Evolutionary conservation across 345 rosid species (phyloP), one percentile per base, ranked within the genome.

Genomic region (Citrus inodora): DNA sequence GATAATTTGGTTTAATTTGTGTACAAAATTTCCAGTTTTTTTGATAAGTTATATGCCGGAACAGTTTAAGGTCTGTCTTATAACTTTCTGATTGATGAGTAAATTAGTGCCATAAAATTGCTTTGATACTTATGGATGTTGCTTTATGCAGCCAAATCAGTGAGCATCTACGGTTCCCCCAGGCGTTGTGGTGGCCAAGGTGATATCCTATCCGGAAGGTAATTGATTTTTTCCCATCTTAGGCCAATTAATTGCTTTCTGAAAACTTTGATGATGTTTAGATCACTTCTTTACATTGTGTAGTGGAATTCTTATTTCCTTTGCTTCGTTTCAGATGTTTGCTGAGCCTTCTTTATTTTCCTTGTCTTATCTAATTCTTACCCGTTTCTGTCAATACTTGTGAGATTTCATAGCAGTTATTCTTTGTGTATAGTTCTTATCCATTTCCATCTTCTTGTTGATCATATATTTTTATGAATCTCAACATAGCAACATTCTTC

Each of bases 171-270:
- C 79, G 95, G 98, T 73, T 94, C 98, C 0, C 97, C 97, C 70
- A 85, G 98, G 81, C 97, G 97, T 25, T 96, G 97, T 74, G 99
- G 98, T 70, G 98, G 98, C 71, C 99, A 96, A 80, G 99, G 98
- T 27, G 98, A 96, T 81, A 92, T 96, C 75, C 99, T 94, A 70
- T 92, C 99, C 35, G 99, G 98, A 84, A 85, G 97, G 99, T 95
- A 82, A 84, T 46, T 74, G 70, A 66, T 70, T 58, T 24, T n/a
- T 6, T 42, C 10, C 9, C 46, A 25, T 78, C 35, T 42, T 28
- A 24, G 21, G 42, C 46, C 51, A 64, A 22, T 21, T 33, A 55
- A 9, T 60, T 61, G 42, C 63, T 56, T 32, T 55, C 60, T 75
- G 60, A 66, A 65, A 53, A 11, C 24, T 58, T 5, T 4, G 55